phyloP scores from a whole-genome alignment of 1,284 basidiomycete genomes.

The Ceratobasidium sp. region DNA sequence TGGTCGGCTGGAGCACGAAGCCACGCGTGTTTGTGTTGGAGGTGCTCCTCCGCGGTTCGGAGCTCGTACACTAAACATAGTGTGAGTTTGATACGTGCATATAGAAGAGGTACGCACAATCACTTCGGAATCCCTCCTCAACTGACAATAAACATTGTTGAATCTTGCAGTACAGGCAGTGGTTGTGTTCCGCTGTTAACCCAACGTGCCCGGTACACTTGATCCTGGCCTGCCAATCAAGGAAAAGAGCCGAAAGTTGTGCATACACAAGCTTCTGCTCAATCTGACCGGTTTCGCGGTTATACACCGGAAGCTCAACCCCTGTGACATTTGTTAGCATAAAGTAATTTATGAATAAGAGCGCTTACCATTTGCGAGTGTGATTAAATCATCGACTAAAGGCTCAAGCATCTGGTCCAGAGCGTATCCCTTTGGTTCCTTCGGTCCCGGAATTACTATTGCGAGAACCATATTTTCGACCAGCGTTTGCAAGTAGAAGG shows the following conservation, averaged over 20 bases:
- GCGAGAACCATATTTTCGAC: slow-evolving; percentile 15
- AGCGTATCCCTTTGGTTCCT: background rate
- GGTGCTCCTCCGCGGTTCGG: background rate
- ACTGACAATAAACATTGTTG: background rate
- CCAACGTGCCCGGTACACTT: slow-evolving; percentile 9
- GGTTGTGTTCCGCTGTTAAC: slow-evolving; percentile 1
- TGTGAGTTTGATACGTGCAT: background rate
- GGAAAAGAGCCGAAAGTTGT: background rate
- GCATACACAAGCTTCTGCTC: background rate
- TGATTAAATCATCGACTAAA: slow-evolving; percentile 15
- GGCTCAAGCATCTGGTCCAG: slow-evolving; percentile 6
- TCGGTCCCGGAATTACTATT: background rate
- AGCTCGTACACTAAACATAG: background rate
- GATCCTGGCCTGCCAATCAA: slow-evolving; percentile 7
- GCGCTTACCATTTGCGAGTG: slow-evolving; percentile 3
- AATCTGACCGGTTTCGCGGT: background rate
- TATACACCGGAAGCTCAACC: background rate
- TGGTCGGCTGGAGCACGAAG: background rate
- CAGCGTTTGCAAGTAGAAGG: background rate
- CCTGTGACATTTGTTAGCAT: background rate
- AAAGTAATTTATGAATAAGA: background rate
- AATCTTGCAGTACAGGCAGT: slow-evolving; percentile 24
- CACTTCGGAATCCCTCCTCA: background rate
- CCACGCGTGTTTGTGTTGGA: background rate
- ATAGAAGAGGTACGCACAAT: background rate